Evolutionary conservation across 352 stramenopile species (phyloP).

Genomic region (Globisporangium nodosum): DNA sequence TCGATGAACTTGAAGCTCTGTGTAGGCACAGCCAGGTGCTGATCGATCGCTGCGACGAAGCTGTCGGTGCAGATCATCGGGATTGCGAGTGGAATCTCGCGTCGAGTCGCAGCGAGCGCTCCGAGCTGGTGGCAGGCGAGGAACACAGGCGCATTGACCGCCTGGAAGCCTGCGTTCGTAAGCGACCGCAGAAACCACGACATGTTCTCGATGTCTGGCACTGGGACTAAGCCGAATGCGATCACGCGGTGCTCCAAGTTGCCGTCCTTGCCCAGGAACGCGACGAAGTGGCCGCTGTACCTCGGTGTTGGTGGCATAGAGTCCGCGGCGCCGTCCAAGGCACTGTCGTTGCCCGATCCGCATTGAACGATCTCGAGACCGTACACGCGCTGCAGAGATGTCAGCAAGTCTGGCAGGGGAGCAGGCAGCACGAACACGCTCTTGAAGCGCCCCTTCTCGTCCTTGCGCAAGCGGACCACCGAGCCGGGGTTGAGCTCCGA

Average conservation of each 20-base stretch:
- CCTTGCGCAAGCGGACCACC: slow-evolving; percentile 53
- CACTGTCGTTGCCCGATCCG: slow-evolving; percentile 22
- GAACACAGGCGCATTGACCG: slow-evolving; percentile 52
- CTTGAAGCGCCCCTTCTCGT: slow-evolving; percentile 56
- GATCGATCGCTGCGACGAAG: slow-evolving; percentile 55
- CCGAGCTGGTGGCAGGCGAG: slow-evolving; percentile 56
- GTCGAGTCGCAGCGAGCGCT: slow-evolving; percentile 44
- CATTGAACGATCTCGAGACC: slow-evolving; percentile 74
- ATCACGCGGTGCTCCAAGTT: slow-evolving; percentile 63
- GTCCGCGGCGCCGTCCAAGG: not conserved
- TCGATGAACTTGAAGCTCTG: slow-evolving; percentile 57
- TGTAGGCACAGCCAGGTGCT: slow-evolving; percentile 52
- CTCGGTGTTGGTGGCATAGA: not conserved
- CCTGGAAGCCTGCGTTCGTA: slow-evolving; percentile 39
- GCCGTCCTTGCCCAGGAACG: slow-evolving; percentile 63
- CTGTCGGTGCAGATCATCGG: slow-evolving; percentile 73
- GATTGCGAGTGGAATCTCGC: slow-evolving; percentile 45
- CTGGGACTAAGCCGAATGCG: slow-evolving; percentile 63
- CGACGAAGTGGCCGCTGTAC: slow-evolving; percentile 54
- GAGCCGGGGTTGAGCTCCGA: slow-evolving; percentile 67
- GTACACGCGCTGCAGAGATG: slow-evolving; percentile 57
- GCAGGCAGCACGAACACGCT: slow-evolving; percentile 69
- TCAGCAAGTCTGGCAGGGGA: slow-evolving; percentile 33
- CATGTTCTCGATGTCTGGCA: slow-evolving; percentile 60
- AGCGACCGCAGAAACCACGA: slow-evolving; percentile 66